A percentile compares a stretch with the other conserved stretches of the same genome.
Evolutionary conservation across 768 basidiomycete species (phyloP).

Genomic region (Tulasnella sp.): DNA sequence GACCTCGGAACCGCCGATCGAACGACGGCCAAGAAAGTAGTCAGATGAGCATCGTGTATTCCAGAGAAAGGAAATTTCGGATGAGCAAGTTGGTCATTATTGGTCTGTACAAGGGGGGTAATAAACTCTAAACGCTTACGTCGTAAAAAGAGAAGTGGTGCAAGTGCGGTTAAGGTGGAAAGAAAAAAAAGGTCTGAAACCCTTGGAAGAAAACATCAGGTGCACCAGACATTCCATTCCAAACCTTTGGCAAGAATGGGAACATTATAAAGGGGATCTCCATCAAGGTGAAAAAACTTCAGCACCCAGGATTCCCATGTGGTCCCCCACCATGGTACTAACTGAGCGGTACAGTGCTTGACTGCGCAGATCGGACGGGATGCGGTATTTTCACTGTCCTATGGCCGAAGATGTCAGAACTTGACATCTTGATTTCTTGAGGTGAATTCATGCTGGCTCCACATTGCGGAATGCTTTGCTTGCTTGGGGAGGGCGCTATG

Average conservation of each 20-base stretch:
- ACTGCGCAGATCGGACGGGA: constrained; percentile 24
- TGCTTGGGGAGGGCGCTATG: too few relatives aligned
- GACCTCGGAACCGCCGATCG: not conserved
- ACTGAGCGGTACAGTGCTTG: constrained; percentile 26
- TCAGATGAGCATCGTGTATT: not conserved
- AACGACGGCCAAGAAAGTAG: not conserved
- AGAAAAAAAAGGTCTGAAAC: not conserved
- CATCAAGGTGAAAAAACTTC: too few relatives aligned
- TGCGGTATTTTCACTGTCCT: constrained; percentile 24
- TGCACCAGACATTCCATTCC: not conserved
- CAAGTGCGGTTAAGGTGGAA: not conserved
- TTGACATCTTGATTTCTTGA: not conserved
- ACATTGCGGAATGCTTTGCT: too few relatives aligned
- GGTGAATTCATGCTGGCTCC: not conserved
- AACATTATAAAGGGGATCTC: too few relatives aligned
- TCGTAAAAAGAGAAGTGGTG: not conserved
- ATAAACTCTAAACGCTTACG: not conserved
- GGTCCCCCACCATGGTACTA: constrained; percentile 23
- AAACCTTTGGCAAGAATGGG: not conserved
- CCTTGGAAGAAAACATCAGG: not conserved
- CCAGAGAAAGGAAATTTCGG: too few relatives aligned
- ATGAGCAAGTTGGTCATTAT: not conserved
- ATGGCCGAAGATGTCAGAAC: constrained; percentile 17
- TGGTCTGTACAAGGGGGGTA: not conserved
- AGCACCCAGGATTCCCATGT: constrained; percentile 24